Base-by-base conservation (phyloP, 2,329 filamentous ascomycete species). In the Fusarium algeriense region DNA sequence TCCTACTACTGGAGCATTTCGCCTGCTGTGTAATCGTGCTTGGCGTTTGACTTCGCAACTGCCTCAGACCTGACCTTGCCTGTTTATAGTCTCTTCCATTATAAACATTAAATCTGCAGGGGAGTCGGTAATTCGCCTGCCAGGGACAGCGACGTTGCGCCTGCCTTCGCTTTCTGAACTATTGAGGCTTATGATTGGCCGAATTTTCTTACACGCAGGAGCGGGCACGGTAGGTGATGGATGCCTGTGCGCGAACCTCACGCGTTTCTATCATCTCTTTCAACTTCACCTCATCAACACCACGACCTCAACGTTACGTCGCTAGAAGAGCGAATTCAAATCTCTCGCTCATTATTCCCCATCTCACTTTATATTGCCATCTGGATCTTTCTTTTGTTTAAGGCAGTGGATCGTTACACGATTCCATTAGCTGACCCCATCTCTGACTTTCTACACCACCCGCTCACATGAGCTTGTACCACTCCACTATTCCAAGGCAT, bases 191-290 rank as follows among this genome's bases (percentile, higher is more conserved):
- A 14, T 71, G 69, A 71, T 71, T 71, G 69, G 69, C 46, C 34
- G 54, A 5, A 11, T 19, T 15, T n/a, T 23, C 15, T 37, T 17
- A 35, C 64, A 67, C 60, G 56, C 65, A 73, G 49, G n/a, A 60
- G 40, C 35, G 49, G 40, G 53, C 65, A 73, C 35, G 44, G 40
- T 41, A 30, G 56, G 52, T 38, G 49, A 49, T 41, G 37, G 32
- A 52, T 71, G 58, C 58, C 49, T 68, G 56, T 38, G 56, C 69
- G 68, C 63, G 58, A 60, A 71, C 56, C 69, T 73, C 68, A 70
- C 70, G 70, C 64, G 74, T 70, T 63, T 50, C n/a, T 44, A 30
- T 46, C 48, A 67, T 34, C 34, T 35, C 15, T 30, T 53, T 63
- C 15, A n/a, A 34, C 30, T 48, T 35, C 40, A 37, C 6, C 19